These are phyloP conservation scores for Annulohypoxylon moriforme DNA, from an alignment of 495 filamentous ascomycete genomes.

Conservation along the genomic window DNA sequence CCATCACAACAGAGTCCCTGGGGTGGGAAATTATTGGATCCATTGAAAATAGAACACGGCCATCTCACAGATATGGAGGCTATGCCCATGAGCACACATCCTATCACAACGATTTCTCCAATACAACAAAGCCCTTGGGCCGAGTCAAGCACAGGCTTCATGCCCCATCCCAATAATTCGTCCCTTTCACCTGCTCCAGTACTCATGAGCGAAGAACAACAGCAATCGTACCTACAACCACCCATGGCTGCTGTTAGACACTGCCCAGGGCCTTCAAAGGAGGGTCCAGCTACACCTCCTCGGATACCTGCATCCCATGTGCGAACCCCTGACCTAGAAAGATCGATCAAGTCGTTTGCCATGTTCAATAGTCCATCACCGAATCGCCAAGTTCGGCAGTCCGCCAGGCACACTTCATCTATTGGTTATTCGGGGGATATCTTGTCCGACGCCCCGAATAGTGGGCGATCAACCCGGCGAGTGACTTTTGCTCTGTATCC, in stretches of 20 bases:
- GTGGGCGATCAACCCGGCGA: slow-evolving; percentile 24
- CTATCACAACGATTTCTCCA: not conserved
- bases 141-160: not conserved
- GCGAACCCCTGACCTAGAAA: slow-evolving; percentile 40
- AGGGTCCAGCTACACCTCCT: slow-evolving; percentile 28
- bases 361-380: slow-evolving; percentile 44
- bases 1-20: slow-evolving; percentile 49
- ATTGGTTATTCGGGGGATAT: slow-evolving; percentile 14
- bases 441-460: slow-evolving; percentile 19
- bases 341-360: slow-evolving; percentile 44
- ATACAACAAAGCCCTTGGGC: slow-evolving; percentile 17
- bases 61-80: not conserved
- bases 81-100: not conserved
- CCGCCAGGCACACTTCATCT: not conserved
- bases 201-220: not conserved
- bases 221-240: not conserved
- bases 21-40: slow-evolving; percentile 12
- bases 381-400: slow-evolving; percentile 7
- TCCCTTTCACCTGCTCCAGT: not conserved
- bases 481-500: slow-evolving; percentile 43
- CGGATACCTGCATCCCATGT: not conserved
- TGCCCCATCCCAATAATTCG: not conserved
- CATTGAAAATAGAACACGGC: not conserved
- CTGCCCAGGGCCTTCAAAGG: not conserved
- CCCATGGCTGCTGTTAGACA: not conserved